Percentiles rank a stretch among this genome's conserved stretches.
Conservation (phyloP, 2,329 filamentous ascomycete genomes). For the Thielaviopsis euricoi region DNA sequence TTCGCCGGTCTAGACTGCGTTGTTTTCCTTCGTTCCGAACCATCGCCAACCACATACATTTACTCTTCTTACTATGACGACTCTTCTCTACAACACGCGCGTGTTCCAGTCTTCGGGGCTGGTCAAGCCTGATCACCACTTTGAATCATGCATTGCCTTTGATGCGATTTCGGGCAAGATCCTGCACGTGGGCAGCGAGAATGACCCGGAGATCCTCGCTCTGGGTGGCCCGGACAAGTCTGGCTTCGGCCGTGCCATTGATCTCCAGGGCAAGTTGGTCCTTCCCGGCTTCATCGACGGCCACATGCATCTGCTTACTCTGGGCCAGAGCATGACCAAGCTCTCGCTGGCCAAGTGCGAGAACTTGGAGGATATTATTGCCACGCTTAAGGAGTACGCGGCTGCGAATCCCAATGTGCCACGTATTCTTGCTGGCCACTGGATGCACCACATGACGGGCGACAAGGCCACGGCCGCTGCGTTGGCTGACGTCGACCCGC, state of each 20-base stretch:
- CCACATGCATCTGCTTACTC: constrained; percentile 37
- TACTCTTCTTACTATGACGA: neutral
- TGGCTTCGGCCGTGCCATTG: constrained; percentile 15
- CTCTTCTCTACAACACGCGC: constrained; percentile 13
- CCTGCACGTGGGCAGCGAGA: constrained; percentile 7
- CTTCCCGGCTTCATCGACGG: constrained; percentile 41
- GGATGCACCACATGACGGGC: constrained; percentile 36
- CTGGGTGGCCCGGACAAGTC: constrained; percentile 7
- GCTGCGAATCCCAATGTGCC: constrained; percentile 28
- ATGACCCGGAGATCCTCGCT: constrained; percentile 7
- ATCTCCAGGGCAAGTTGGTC: constrained; percentile 22
- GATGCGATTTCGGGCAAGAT: constrained; percentile 9
- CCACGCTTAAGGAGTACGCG: constrained; percentile 28
- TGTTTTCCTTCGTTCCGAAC: neutral
- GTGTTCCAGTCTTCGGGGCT: constrained; percentile 12
- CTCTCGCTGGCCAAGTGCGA: constrained; percentile 31
- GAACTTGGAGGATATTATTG: constrained; percentile 31
- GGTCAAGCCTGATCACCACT: constrained; percentile 10
- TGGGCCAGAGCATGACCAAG: constrained; percentile 37
- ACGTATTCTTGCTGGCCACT: constrained; percentile 36
- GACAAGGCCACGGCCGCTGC: constrained; percentile 25
- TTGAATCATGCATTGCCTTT: constrained; percentile 9
- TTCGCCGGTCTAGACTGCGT: no score
- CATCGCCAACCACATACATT: neutral
- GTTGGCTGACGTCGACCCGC: constrained; percentile 34